Evolutionary conservation across 441 rosid species (phyloP).

Genomic region (Adansonia madagascariensis): DNA sequence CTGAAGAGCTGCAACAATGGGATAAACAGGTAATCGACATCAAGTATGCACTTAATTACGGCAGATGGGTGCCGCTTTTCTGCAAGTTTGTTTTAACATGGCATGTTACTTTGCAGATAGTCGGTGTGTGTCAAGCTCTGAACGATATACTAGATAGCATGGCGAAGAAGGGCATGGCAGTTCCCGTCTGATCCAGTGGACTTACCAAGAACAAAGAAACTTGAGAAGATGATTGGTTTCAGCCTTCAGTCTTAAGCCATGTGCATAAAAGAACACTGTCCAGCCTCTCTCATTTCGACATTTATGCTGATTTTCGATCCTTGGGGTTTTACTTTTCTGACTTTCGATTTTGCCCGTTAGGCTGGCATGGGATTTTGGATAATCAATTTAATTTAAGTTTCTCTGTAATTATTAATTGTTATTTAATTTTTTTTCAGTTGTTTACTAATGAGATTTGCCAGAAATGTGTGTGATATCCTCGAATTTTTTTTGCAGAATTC

Average conservation of each 20-base stretch:
- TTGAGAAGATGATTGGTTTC: not conserved
- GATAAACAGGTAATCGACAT: conserved; percentile 83
- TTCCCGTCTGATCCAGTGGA: conserved; percentile 61
- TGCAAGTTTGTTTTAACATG: not conserved
- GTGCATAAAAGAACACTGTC: not conserved
- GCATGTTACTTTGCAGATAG: conserved; percentile 57
- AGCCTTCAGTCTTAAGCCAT: not conserved
- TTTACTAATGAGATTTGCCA: not conserved
- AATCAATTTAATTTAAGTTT: not conserved
- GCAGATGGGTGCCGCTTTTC: not conserved
- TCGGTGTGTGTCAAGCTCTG: conserved; percentile 90
- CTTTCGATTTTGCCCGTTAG: not conserved
- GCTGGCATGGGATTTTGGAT: conserved; percentile 1
- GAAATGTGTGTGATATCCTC: not conserved
- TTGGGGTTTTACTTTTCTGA: not conserved
- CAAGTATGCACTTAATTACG: not conserved
- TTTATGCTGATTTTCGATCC: not conserved
- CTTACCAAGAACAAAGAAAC: not conserved
- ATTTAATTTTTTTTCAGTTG: not conserved
- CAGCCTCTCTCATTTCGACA: not conserved
- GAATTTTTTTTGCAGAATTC: not conserved
- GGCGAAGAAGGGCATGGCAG: conserved; percentile 90
- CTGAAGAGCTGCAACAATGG: conserved; percentile 96
- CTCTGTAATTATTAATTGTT: not conserved
- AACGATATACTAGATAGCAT: conserved; percentile 89